Base-by-base conservation (phyloP, 1,139 yeast genomes). In the Saccharomycopsis hybrid region DNA sequence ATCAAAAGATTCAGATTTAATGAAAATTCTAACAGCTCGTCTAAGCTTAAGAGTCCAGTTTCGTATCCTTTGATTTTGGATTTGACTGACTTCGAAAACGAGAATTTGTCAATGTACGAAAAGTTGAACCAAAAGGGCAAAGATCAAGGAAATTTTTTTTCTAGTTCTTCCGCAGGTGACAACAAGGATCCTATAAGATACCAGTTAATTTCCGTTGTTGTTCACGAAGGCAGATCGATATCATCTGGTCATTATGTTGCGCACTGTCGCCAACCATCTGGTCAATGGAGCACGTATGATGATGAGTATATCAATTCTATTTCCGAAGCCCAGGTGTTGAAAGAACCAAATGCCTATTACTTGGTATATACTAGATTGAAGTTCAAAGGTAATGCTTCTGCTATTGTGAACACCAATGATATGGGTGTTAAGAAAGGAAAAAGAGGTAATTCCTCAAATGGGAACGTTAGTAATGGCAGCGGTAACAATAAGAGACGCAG, bases 201-300 rank as follows among this genome's bases (percentile, higher is more conserved):
- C 66, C 83, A 82, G 62, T 73, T 92, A 55, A 74, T 79, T n/a
- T 80, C 92, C 24, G 96, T 90, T 25, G 85, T 90, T 54, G 90
- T 89, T 18, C 99, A 92, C 63, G 96, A 88, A 62, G 98, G 98
- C 40, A 76, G 97, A 55, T 85, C 96, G 1, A 81, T 90, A 11
- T 82, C 90, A 44, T 82, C 94, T 5, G 99, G 99, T 4, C 99
- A 92, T 66, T 92, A 92, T 62, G 78, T 89, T 55, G 85, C 96
- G 1, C 89, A 86, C 63, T 87, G 96, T 62, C 78, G 85, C 56
- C 96, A 90, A 64, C 96, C 97, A 1, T 92, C 87, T 64, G 88
- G 88, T 1, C 67, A 83, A 1, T 92, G 98, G 98, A 82, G 88
- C 35, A 84, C 90, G 8, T 92, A 90, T 64, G 97, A 92, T 64